Conservation (phyloP, 2,329 filamentous ascomycete species). For the Colletotrichum limetticola region DNA sequence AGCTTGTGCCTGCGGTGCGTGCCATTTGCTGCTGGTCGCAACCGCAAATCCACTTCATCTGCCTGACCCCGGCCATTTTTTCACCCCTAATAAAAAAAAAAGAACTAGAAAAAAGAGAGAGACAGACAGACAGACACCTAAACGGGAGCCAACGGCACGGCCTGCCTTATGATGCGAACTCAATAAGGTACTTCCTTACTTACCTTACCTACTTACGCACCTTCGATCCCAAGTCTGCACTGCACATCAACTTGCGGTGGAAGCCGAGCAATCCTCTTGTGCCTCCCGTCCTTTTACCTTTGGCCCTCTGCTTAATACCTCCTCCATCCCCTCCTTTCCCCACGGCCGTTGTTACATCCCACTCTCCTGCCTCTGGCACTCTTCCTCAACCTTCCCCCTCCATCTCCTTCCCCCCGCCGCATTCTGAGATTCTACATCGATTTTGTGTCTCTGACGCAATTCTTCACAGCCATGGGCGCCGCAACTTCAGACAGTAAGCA, state of each 20-base stretch:
- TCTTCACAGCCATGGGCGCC: constrained; percentile 20
- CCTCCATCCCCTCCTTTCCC: background rate
- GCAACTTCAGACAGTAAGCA: constrained; percentile 31
- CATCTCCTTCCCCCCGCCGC: constrained; percentile 2
- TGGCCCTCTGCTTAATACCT: background rate
- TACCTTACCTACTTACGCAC: background rate
- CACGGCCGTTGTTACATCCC: background rate
- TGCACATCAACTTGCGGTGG: constrained; percentile 9
- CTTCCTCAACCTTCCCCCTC: background rate
- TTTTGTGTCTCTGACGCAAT: constrained; percentile 25
- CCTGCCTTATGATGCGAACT: constrained; percentile 29
- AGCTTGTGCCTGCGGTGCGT: constrained; percentile 23
- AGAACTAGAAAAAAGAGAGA: background rate
- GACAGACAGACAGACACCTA: background rate
- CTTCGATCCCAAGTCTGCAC: constrained; percentile 12
- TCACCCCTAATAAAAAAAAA: constrained; percentile 19
- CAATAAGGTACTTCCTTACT: constrained; percentile 4
- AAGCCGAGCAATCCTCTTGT: constrained; percentile 5
- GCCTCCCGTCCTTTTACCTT: background rate
- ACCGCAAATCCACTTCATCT: background rate
- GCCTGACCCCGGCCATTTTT: constrained; percentile 9
- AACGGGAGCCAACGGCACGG: constrained; percentile 10
- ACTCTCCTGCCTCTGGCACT: constrained; percentile 6
- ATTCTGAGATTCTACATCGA: constrained; percentile 13
- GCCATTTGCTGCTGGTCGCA: constrained; percentile 24